Percentiles rank a stretch among this genome's conserved stretches.
Evolutionary conservation across 2,329 filamentous ascomycete genomes (phyloP).

Genomic region (Xylariaceae sp.): DNA sequence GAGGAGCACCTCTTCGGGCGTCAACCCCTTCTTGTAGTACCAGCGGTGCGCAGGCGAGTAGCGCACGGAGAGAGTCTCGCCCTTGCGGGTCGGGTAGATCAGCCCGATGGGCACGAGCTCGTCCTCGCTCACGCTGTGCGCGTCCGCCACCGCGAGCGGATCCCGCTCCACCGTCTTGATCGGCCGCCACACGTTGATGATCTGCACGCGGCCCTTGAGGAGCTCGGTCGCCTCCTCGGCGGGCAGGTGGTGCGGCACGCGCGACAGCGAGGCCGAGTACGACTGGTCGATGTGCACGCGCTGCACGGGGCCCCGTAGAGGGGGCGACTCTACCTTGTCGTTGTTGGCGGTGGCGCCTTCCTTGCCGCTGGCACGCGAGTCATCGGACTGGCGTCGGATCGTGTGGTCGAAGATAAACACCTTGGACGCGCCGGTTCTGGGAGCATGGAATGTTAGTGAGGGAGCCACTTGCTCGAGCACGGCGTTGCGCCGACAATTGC

Average conservation of each 20-base stretch:
- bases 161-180: constrained; percentile 58
- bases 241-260: constrained; percentile 52
- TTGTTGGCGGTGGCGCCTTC: no score
- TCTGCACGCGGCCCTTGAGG: constrained; percentile 54
- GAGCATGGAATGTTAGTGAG: background rate
- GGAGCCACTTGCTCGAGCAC: background rate
- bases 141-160: constrained; percentile 60
- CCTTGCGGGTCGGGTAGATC: constrained; percentile 57
- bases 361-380: no score
- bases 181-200: constrained; percentile 62
- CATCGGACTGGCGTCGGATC: constrained; percentile 48
- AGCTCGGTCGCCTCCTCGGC: constrained; percentile 50
- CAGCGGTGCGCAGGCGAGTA: constrained; percentile 52
- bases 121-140: constrained; percentile 53
- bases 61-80: constrained; percentile 56
- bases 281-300: constrained; percentile 66
- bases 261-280: constrained; percentile 49
- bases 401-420: constrained; percentile 69
- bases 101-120: constrained; percentile 56
- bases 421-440: constrained; percentile 59
- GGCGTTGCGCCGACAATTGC: no score
- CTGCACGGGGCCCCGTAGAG: constrained; percentile 51
- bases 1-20: constrained; percentile 59
- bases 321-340: constrained; percentile 34
- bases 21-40: constrained; percentile 59